A percentile compares a stretch with the other conserved stretches of the same genome.
These are phyloP conservation scores for Xylariaceae sp. DNA, from an alignment of 2,329 filamentous ascomycete genomes.

Conservation along the genomic window DNA sequence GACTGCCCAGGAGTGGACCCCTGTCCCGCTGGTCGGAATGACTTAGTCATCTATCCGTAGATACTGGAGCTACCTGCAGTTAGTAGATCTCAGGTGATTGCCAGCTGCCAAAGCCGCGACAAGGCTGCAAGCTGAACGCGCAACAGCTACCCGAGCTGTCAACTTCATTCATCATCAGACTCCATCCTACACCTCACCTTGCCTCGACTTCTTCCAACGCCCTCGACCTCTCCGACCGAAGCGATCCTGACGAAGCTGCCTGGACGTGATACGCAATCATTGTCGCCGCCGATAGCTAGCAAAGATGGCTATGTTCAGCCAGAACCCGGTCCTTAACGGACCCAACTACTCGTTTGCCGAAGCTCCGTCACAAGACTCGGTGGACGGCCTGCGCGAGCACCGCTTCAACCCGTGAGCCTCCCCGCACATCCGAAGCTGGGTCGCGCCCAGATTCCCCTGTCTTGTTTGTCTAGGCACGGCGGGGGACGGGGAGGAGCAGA, in stretches of 20 bases:
- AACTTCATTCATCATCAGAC: conserved; percentile 10
- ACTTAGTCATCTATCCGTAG: no score
- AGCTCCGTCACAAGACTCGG: conserved; percentile 43
- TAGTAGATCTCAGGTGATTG: no score
- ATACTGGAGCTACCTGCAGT: no score
- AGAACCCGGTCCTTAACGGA: conserved; percentile 61
- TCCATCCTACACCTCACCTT: conserved; percentile 6
- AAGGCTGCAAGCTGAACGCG: conserved; percentile 44
- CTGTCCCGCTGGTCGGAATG: no score
- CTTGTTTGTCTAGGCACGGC: no score
- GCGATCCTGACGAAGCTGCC: conserved; percentile 3
- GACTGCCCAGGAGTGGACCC: no score
- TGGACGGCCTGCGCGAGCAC: conserved; percentile 60
- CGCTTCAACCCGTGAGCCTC: conserved; percentile 80
- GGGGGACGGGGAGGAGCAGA: neutral
- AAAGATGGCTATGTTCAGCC: conserved; percentile 62
- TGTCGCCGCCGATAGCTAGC: no score
- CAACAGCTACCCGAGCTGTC: conserved; percentile 13
- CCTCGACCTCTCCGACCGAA: conserved; percentile 5
- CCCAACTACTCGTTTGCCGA: conserved; percentile 64
- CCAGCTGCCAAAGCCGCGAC: no score
- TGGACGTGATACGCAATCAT: no score
- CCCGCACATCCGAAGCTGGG: neutral
- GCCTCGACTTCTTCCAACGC: conserved; percentile 7
- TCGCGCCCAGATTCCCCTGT: neutral